phyloP scores from a whole-genome alignment of 164 flowering plant species.

The Stephania japonica region DNA sequence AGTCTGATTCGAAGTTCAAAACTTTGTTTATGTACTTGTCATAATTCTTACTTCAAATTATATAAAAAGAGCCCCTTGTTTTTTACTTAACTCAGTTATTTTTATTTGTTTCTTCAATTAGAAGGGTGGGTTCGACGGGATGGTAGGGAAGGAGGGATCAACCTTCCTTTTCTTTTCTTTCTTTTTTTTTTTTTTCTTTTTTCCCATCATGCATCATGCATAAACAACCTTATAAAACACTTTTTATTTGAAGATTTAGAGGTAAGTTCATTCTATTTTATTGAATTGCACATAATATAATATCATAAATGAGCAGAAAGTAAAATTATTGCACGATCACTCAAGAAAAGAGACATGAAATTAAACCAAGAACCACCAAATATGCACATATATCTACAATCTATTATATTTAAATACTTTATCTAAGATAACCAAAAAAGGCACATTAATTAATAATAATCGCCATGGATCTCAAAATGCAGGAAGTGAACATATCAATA shows the following conservation, averaged over 20 bases:
- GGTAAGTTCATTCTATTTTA: too few species aligned
- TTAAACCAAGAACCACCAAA: neutral
- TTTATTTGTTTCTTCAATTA: neutral
- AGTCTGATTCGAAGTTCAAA: too few species aligned
- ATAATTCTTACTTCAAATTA: neutral
- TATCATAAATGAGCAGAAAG: too few species aligned
- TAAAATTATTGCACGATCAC: too few species aligned
- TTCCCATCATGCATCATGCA: too few species aligned
- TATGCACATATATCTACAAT: neutral
- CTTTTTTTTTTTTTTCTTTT: too few species aligned
- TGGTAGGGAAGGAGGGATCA: too few species aligned
- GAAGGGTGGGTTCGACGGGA: too few species aligned
- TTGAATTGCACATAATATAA: too few species aligned
- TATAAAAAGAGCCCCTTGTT: neutral
- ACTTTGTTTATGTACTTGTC: neutral
- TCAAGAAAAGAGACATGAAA: neutral
- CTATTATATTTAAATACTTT: neutral
- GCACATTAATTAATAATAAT: neutral
- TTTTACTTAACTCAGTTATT: neutral
- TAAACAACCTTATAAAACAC: too few species aligned
- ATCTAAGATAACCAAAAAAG: neutral
- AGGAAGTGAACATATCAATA: neutral
- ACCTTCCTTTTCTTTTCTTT: too few species aligned
- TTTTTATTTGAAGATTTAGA: too few species aligned
- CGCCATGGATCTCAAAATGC: neutral